Evolutionary conservation across 257 asterid genomes (phyloP).

Genomic region (Lantana camara): DNA sequence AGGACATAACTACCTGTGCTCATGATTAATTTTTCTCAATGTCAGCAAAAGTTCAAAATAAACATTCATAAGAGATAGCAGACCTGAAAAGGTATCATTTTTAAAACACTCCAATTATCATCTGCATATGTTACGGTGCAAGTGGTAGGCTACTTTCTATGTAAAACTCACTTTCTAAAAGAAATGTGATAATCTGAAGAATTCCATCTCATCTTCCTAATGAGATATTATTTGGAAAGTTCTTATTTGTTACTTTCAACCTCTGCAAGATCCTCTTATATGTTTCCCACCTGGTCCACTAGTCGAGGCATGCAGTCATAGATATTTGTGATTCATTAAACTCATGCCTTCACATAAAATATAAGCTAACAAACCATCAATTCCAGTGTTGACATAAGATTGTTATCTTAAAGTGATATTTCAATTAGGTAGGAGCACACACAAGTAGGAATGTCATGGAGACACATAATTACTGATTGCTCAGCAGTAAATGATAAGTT

Average conservation of each 20-base stretch:
- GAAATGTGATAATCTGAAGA: conserved; percentile 12
- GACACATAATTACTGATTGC: conserved; percentile 2
- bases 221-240: background rate
- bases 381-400: background rate
- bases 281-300: conserved; percentile 1
- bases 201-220: background rate
- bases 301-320: conserved; percentile 8
- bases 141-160: conserved; percentile 18
- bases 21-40: conserved; percentile 27
- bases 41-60: conserved; percentile 19
- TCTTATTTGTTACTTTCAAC: background rate
- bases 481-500: conserved; percentile 27
- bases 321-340: background rate
- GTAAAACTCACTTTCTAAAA: conserved; percentile 12
- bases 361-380: background rate
- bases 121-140: conserved; percentile 5
- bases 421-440: conserved; percentile 18
- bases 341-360: conserved; percentile 2
- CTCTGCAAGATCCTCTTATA: conserved; percentile 10
- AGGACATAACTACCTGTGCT: conserved; percentile 80
- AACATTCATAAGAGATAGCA: conserved; percentile 15
- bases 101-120: conserved; percentile 10
- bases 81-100: conserved; percentile 5
- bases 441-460: conserved; percentile 17
- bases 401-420: conserved; percentile 10